phyloP scores from a whole-genome alignment of 2,329 filamentous ascomycete species.

The Cladosporium sp. region DNA sequence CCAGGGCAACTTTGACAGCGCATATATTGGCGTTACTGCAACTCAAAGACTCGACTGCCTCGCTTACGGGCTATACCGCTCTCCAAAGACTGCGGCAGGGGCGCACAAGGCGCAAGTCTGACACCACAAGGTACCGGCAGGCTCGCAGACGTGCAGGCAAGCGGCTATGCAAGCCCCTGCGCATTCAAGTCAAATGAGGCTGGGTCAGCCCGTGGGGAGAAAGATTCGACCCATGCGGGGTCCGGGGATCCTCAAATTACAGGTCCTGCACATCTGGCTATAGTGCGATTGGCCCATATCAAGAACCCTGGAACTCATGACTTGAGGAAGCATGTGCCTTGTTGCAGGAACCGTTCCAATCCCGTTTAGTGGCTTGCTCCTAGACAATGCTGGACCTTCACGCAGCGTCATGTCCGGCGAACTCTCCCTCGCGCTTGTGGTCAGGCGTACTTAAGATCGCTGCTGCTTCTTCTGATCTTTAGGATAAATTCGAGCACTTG shows the following conservation, averaged over 20 bases:
- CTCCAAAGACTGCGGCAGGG: background rate
- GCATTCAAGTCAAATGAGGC: slow-evolving; percentile 7
- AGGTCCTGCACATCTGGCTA: slow-evolving; percentile 7
- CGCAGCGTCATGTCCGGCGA: slow-evolving; percentile 7
- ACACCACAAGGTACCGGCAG: slow-evolving; percentile 3
- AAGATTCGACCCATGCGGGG: slow-evolving; percentile 3
- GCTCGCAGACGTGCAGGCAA: slow-evolving; percentile 3
- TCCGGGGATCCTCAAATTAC: slow-evolving; percentile 1
- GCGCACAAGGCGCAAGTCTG: slow-evolving; percentile 3
- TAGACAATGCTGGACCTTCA: background rate
- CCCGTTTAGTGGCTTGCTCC: slow-evolving; percentile 3
- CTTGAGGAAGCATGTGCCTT: slow-evolving; percentile 9
- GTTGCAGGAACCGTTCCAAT: slow-evolving; percentile 9
- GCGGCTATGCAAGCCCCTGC: slow-evolving; percentile 10
- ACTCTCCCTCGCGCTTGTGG: background rate
- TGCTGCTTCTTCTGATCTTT: background rate
- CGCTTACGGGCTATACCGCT: slow-evolving; percentile 6
- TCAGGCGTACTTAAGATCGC: slow-evolving; percentile 4
- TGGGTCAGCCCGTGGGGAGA: background rate
- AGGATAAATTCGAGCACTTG: background rate
- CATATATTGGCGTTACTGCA: slow-evolving; percentile 13
- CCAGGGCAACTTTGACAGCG: slow-evolving; percentile 7
- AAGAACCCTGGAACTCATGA: slow-evolving; percentile 9
- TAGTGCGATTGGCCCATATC: slow-evolving; percentile 1
- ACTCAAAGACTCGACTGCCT: slow-evolving; percentile 8